These are phyloP conservation scores for Vitis labrusca DNA, from an alignment of 164 flowering plant species.

Conservation along the genomic window DNA sequence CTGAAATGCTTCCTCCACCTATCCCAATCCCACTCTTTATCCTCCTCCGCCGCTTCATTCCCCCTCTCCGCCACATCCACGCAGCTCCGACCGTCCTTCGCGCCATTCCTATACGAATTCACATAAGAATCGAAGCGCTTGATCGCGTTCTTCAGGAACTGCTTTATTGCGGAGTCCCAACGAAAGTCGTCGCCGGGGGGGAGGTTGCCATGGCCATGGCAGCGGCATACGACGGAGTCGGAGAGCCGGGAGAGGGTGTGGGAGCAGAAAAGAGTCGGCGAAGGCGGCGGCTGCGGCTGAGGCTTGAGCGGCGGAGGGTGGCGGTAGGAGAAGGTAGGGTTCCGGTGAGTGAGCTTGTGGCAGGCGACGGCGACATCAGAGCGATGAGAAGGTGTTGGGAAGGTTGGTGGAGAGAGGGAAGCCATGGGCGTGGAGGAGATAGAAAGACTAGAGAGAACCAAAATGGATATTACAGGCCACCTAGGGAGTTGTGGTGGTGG, in stretches of 20 bases:
- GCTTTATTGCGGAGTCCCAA: constrained; percentile 58
- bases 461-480: too few relatives aligned
- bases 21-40: constrained; percentile 85
- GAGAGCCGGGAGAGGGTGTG: constrained; percentile 20
- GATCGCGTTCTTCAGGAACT: constrained; percentile 35
- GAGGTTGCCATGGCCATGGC: constrained; percentile 17
- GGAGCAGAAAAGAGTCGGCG: not conserved
- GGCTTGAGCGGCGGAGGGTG: constrained; percentile 12
- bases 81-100: constrained; percentile 8
- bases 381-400: constrained; percentile 3
- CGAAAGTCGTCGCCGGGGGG: constrained; percentile 26
- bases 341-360: constrained; percentile 22
- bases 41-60: constrained; percentile 20
- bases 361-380: not conserved
- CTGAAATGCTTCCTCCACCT: constrained; percentile 80
- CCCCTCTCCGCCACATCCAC: constrained; percentile 3
- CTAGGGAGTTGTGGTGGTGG: too few relatives aligned
- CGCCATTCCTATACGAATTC: constrained; percentile 21
- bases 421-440: constrained; percentile 20
- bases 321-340: constrained; percentile 17
- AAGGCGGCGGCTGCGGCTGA: constrained; percentile 10
- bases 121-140: constrained; percentile 43
- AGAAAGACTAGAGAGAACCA: not conserved
- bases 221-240: constrained; percentile 40
- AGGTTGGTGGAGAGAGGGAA: constrained; percentile 26